Base-by-base conservation (phyloP, 306 rosid species). In the Vigna reflexopilosa region DNA sequence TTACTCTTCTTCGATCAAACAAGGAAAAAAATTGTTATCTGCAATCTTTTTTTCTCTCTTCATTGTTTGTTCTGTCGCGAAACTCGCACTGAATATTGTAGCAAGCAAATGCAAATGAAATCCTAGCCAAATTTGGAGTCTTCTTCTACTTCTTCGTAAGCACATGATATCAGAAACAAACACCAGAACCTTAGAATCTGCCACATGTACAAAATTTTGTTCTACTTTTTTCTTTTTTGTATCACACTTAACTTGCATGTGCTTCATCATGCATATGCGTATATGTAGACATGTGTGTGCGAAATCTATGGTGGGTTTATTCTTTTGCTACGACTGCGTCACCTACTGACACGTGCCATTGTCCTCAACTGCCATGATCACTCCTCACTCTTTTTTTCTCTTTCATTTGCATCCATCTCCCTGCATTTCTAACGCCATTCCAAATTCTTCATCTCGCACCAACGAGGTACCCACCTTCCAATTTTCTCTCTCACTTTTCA, bases 261-360 rank as follows among this genome's bases (percentile, higher is more conserved):
- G 50, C 15, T 11, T 50, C 55, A 50, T 50, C 9, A 7, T 50
- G 55, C 17, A 16, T 50, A 19, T 54, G 58, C 16, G 11, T 56
- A 9, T 6, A 5, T 11, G 20, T 77, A 59, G 47, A 12, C 13
- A 19, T 67, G 50, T 67, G 4, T 67, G 26, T 70, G 82, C 82
- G 77, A 56, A 72, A 72, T 73, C n/a, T 6, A 58, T 57, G 82
- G 75, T 22, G 55, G 72, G 54, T 82, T 77, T 22, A 45, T 67
- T 19, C 5, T 82, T 83, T 61, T 80, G 57, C 83, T 77, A 73
- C 58, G 76, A 78, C 56, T 16, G 61, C 32, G 72, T 67, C 34
- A 28, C 80, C 2, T 14, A 78, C 73, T 83, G 83, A 73, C 83
- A 83, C 86, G 86, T 83, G 86, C 12, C 79, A 9, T 49, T 64